A percentile compares a stretch with the other conserved stretches of the same genome.
These are phyloP conservation scores for Lentinula aciculospora DNA, from an alignment of 768 basidiomycete genomes.

Conservation along the genomic window DNA sequence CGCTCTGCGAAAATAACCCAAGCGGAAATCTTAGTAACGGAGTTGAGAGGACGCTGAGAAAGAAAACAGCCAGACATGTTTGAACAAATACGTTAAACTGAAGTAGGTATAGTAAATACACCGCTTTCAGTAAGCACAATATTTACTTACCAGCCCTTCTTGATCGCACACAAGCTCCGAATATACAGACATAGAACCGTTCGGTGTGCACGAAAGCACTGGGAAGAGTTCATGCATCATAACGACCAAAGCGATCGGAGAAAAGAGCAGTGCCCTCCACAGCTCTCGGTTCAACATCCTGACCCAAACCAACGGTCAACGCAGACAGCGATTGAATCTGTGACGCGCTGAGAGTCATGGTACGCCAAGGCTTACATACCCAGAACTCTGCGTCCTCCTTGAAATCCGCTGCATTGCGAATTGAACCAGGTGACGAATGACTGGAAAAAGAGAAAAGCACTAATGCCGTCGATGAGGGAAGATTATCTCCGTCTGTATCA, in stretches of 20 bases:
- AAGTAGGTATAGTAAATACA: not conserved
- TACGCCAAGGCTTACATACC: constrained; percentile 8
- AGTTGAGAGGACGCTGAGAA: not conserved
- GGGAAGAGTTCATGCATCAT: not conserved
- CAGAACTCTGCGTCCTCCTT: not conserved
- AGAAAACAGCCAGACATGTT: too few relatives aligned
- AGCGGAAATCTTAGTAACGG: not conserved
- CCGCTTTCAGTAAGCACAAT: too few relatives aligned
- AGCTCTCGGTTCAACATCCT: not conserved
- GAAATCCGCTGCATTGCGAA: not conserved
- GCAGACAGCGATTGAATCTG: not conserved
- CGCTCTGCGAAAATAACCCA: not conserved
- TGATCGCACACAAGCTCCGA: not conserved
- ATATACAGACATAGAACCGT: too few relatives aligned
- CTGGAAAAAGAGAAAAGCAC: not conserved
- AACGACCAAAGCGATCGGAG: not conserved
- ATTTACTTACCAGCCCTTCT: not conserved
- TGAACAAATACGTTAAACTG: not conserved
- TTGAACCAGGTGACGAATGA: not conserved
- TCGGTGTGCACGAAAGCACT: too few relatives aligned
- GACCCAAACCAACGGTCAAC: not conserved
- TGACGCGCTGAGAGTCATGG: not conserved
- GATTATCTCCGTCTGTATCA: not conserved
- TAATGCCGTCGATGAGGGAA: not conserved
- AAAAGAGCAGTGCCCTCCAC: not conserved